Conservation (phyloP, 306 rosid genomes). For the Quercus engelmannii region DNA sequence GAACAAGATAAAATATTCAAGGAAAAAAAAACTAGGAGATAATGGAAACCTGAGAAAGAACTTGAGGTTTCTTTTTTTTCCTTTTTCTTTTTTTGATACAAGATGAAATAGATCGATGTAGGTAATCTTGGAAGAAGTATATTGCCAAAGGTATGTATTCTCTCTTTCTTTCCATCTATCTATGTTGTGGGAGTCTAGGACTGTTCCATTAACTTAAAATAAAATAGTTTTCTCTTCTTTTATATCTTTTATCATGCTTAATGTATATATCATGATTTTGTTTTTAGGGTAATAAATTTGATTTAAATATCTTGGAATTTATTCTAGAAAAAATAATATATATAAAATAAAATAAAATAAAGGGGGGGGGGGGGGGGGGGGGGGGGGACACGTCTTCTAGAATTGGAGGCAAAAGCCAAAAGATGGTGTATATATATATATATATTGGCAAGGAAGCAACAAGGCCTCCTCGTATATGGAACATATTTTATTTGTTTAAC, state of each 20-base stretch:
- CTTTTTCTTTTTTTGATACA: neutral
- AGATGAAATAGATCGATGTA: slow-evolving; percentile 95
- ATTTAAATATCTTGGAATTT: neutral
- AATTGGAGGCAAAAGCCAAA: slow-evolving; percentile 86
- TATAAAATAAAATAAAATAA: too few species aligned
- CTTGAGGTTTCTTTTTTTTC: slow-evolving; percentile 60
- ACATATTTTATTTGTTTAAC: slow-evolving; percentile 27
- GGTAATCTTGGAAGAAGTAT: slow-evolving; percentile 92
- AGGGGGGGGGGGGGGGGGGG: too few species aligned
- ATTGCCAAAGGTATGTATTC: slow-evolving; percentile 70
- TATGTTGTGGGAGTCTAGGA: too few species aligned
- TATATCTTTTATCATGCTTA: neutral
- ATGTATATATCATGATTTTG: too few species aligned
- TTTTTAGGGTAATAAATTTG: neutral
- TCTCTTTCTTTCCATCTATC: neutral
- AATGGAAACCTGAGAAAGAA: slow-evolving; percentile 35
- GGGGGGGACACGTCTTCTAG: slow-evolving; percentile 85
- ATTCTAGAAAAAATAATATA: slow-evolving; percentile 50
- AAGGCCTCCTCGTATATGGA: slow-evolving; percentile 88
- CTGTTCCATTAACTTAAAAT: neutral
- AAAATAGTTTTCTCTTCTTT: neutral
- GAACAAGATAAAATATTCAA: too few species aligned
- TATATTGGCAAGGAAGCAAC: slow-evolving; percentile 89
- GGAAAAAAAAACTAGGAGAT: too few species aligned
- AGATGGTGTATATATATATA: slow-evolving; percentile 56